These are phyloP conservation scores for Starmera caribaea DNA, from an alignment of 805 yeast species.

Conservation along the genomic window DNA sequence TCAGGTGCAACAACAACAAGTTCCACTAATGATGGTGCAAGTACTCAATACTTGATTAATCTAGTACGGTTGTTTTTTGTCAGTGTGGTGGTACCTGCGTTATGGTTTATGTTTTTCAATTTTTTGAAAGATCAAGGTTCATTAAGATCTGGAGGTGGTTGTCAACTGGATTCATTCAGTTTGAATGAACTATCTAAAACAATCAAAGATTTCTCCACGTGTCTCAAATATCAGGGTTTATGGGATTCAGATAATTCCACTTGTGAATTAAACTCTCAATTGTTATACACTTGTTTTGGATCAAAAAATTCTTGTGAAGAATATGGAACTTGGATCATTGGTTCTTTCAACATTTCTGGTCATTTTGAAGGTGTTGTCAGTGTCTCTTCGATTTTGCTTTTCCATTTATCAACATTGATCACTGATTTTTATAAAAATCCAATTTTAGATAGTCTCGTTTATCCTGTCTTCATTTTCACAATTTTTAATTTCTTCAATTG, in stretches of 20 bases:
- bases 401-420: too few relatives aligned
- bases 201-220: background rate
- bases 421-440: too few relatives aligned
- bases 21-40: too few relatives aligned
- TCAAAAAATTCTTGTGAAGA: background rate
- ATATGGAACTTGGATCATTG: background rate
- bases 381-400: too few relatives aligned
- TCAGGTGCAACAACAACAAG: too few relatives aligned
- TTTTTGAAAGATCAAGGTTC: too few relatives aligned
- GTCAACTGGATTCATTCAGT: background rate
- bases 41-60: too few relatives aligned
- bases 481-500: conserved; percentile 24
- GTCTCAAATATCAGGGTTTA: background rate
- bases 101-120: too few relatives aligned
- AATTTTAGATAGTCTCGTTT: too few relatives aligned
- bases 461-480: background rate
- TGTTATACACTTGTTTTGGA: background rate
- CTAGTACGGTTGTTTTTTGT: too few relatives aligned
- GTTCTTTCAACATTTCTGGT: conserved; percentile 2
- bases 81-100: too few relatives aligned
- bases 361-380: background rate
- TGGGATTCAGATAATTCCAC: background rate
- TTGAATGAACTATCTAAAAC: background rate
- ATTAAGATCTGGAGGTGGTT: background rate
- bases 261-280: background rate